Base-by-base conservation (phyloP, 1,139 yeast species). In the Scheffersomyces lignicola region DNA sequence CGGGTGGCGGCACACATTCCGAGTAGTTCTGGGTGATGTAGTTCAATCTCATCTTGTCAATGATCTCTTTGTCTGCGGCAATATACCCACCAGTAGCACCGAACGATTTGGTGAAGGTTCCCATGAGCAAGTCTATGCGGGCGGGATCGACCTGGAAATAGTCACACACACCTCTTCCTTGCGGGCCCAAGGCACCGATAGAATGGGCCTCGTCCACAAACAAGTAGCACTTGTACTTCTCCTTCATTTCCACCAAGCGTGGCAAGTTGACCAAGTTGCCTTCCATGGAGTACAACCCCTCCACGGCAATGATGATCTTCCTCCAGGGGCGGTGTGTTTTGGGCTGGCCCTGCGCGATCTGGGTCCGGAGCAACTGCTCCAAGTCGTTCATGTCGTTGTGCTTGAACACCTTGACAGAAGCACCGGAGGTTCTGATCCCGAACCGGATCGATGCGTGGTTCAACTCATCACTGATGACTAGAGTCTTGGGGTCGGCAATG, bases 31-130 rank as follows among this genome's bases (percentile, higher is more conserved):
- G 79, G 30, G 92, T 84, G 45, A 88, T 75, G 51, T 87, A 80
- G 49, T 78, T 81, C 31, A 85, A 50, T 61, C 92, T 80, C 42
- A 92, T 65, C 49, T 82, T 76, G 49, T 88, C 90, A 38, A 90
- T 83, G 30, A 87, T 65, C 34, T 60, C 64, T 53, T 78, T 75
- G 45, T 74, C 73, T 35, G 84, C 95, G 15, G 96, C 94, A 45
- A 92, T 70, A 58, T 92, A 92, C 32, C 98, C 99, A 54, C 99
- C 99, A 31, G 97, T 89, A 18, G 98, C 97, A 54, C 99, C 98
- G 61, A 92, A 92, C 5, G 97, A 88, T 64, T 92, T 92, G 36
- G 98, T 94, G 40, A 94, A 76, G 7, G 99, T 92, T 33, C 99
- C 99, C 99, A 92, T 92, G 48, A 92, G 67, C 42, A 94, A 67